These are phyloP conservation scores for Suhomyces kilbournensis DNA, from an alignment of 805 yeast species.

Conservation along the genomic window DNA sequence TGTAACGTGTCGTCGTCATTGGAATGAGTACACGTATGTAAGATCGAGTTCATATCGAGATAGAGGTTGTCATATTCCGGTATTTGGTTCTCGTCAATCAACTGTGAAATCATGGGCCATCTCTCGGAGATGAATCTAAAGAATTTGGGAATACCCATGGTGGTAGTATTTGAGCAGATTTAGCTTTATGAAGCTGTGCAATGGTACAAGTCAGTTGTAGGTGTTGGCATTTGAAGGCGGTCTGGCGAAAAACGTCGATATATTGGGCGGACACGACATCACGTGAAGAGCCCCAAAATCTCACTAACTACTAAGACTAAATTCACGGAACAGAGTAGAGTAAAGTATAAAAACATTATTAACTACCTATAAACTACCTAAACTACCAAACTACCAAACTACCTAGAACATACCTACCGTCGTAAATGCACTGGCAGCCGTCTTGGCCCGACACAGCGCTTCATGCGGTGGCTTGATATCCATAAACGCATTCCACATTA, in stretches of 20 bases:
- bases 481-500: neutral
- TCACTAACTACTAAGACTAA: no score
- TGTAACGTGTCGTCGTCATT: slow-evolving; percentile 61
- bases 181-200: neutral
- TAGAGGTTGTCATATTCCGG: slow-evolving; percentile 95
- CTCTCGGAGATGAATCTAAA: slow-evolving; percentile 96
- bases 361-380: neutral
- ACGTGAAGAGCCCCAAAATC: neutral
- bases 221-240: neutral
- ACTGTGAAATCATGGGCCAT: slow-evolving; percentile 94
- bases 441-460: neutral
- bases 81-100: slow-evolving; percentile 67
- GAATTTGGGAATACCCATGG: slow-evolving; percentile 87
- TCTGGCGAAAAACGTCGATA: neutral
- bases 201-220: neutral
- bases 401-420: neutral
- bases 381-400: neutral
- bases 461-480: neutral
- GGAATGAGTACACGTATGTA: slow-evolving; percentile 90
- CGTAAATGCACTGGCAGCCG: neutral
- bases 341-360: neutral
- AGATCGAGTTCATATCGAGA: slow-evolving; percentile 95
- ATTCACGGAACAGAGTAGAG: no score
- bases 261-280: neutral
- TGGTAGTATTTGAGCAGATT: neutral